A percentile compares a stretch with the other conserved stretches of the same genome.
Evolutionary conservation across 345 rosid genomes (phyloP).

Genomic region (Ceriops tagal): DNA sequence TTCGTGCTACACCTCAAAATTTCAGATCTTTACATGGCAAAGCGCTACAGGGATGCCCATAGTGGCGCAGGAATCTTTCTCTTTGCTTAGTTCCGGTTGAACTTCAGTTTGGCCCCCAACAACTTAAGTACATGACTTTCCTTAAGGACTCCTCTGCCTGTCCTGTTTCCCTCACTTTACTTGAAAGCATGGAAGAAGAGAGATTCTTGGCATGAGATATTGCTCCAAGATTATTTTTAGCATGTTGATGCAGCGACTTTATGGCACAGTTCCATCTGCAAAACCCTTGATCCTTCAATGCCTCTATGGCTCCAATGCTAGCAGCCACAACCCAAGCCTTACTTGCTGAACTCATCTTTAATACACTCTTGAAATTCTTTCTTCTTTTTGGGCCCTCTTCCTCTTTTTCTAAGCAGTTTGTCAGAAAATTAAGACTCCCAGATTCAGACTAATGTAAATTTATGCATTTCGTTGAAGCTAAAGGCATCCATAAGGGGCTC

Average conservation of each 20-base stretch:
- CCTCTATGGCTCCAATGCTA: slow-evolving; percentile 56
- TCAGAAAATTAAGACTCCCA: too few relatives aligned
- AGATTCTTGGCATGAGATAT: slow-evolving; percentile 41
- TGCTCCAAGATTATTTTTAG: slow-evolving; percentile 36
- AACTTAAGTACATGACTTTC: slow-evolving; percentile 50
- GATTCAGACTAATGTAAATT: too few relatives aligned
- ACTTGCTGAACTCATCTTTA: slow-evolving; percentile 26
- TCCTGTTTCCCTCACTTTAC: slow-evolving; percentile 8
- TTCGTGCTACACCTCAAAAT: too few relatives aligned
- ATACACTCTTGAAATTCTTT: background rate
- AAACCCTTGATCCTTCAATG: slow-evolving; percentile 54
- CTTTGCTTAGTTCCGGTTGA: too few relatives aligned
- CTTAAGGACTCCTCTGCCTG: slow-evolving; percentile 45
- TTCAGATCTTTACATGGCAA: too few relatives aligned
- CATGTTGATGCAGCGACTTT: slow-evolving; percentile 43
- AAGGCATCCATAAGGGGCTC: too few relatives aligned
- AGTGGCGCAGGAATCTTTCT: too few relatives aligned
- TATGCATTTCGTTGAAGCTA: too few relatives aligned
- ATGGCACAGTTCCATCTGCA: slow-evolving; percentile 53
- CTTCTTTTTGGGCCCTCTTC: too few relatives aligned
- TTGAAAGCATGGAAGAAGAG: slow-evolving; percentile 27
- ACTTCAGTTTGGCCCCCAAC: slow-evolving; percentile 43
- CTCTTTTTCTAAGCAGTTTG: background rate
- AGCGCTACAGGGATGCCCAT: too few relatives aligned
- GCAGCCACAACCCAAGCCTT: slow-evolving; percentile 50